These are phyloP conservation scores for Monilinia fructicola DNA, from an alignment of 2,329 filamentous ascomycete species.

Conservation along the genomic window DNA sequence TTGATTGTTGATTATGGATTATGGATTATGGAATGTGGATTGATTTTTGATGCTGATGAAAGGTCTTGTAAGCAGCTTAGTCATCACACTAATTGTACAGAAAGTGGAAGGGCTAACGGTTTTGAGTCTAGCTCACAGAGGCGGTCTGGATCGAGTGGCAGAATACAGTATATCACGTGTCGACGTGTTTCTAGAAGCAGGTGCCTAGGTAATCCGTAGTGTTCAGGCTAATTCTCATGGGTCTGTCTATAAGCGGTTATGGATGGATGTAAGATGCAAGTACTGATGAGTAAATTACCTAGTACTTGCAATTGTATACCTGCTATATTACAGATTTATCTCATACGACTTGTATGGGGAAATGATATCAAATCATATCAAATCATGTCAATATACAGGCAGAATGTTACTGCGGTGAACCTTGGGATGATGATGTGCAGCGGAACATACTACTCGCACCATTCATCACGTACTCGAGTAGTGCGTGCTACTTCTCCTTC, in stretches of 20 bases:
- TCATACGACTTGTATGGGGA: background rate
- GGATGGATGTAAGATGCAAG: no score
- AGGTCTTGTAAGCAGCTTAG: slow-evolving; percentile 13
- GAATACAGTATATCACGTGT: background rate
- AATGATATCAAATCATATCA: background rate
- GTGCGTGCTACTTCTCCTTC: no score
- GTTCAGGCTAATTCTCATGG: slow-evolving; percentile 46
- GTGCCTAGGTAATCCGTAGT: no score
- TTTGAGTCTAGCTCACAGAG: background rate
- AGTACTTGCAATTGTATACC: no score
- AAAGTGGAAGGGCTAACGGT: background rate
- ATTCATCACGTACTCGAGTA: no score
- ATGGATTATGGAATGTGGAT: no score
- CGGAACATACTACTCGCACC: background rate
- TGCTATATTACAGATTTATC: background rate
- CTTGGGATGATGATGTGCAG: background rate
- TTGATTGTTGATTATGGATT: no score
- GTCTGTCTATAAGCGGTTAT: no score
- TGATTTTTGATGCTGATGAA: slow-evolving; percentile 18
- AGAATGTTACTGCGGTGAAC: no score
- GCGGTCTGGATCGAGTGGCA: background rate
- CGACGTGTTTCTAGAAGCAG: no score
- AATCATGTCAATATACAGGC: background rate
- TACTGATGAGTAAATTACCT: no score
- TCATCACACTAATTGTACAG: slow-evolving; percentile 3